Base-by-base conservation (phyloP, 371 early-diverging fungal genomes). In the Parasitella parasitica region DNA sequence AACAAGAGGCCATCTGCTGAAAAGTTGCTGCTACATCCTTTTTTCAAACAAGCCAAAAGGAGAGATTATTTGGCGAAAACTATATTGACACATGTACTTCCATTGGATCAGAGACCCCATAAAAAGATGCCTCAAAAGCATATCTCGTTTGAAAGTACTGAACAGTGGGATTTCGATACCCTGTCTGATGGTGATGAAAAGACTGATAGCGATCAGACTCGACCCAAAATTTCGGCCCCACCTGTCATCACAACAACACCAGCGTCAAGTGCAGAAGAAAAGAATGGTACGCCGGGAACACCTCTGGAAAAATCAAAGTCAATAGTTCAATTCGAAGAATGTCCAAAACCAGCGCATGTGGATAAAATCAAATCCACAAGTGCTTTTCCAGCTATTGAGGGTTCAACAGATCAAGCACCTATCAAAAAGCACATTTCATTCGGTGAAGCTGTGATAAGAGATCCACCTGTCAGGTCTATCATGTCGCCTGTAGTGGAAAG, bases 41-140 rank as follows among this genome's bases (percentile, higher is more conserved):
- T 95, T 70, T 93, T 94, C 74, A 94, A 88, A 61, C 85, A 85
- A 54, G 89, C 89, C 16, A 89, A 87, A 56, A 92, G 89, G 68
- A 89, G 84, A 62, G 73, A 84, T 9, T 88, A 90, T 65, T 71
- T 93, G 4, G 78, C 82, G 2, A 74, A 77, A 15, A 75, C 81
- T 0, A 43, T 95, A 3, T 66, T 94, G 30, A 70, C 82, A 12
- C 69, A 82, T 34, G 66, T 94, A 12, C 87, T 89, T 4, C 88
- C 93, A 0, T 77, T 95, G 28, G 86, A 87, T 52, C 77, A 82
- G 50, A 72, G 89, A 20, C 81, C 84, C n/a, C 77, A 73, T 27
- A 83, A 83, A 57, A 77, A 73, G 59, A 51, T 76, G 20, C 75
- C 69, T 36, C 67, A 71, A 49, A 73, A 71, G 46, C 69, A 72